Evolutionary conservation across 73 alveolate genomes (phyloP).

Genomic region (Breviolum minutum): DNA sequence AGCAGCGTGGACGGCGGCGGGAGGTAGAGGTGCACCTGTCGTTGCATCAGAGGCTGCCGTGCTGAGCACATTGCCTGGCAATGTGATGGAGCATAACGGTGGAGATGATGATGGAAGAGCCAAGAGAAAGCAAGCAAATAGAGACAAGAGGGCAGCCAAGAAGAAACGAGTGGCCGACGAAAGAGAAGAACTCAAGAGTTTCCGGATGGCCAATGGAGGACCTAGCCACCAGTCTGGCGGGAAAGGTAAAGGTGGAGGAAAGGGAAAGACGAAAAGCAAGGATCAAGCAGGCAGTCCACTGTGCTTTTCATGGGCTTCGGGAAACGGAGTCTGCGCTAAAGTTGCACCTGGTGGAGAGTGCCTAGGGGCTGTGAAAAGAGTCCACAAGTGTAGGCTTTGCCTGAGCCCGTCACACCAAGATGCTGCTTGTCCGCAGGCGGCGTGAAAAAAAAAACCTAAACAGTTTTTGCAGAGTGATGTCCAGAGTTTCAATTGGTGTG

Average conservation of each 20-base stretch:
- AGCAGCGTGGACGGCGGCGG: neutral
- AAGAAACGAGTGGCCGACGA: neutral
- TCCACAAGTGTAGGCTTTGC: constrained; percentile 42
- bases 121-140: neutral
- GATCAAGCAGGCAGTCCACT: neutral
- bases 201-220: no score
- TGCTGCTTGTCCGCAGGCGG: neutral
- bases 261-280: neutral
- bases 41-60: neutral
- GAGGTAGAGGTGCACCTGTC: neutral
- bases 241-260: neutral
- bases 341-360: neutral
- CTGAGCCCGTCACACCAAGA: constrained; percentile 15
- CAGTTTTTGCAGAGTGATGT: no score
- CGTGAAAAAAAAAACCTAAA: no score
- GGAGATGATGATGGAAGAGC: neutral
- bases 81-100: neutral
- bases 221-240: neutral
- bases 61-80: neutral
- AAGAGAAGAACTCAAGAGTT: neutral
- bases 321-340: neutral
- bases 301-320: neutral
- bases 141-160: neutral
- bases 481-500: no score
- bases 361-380: neutral